phyloP scores from a whole-genome alignment of 495 filamentous ascomycete species.

The Clavariopsis aquatica region DNA sequence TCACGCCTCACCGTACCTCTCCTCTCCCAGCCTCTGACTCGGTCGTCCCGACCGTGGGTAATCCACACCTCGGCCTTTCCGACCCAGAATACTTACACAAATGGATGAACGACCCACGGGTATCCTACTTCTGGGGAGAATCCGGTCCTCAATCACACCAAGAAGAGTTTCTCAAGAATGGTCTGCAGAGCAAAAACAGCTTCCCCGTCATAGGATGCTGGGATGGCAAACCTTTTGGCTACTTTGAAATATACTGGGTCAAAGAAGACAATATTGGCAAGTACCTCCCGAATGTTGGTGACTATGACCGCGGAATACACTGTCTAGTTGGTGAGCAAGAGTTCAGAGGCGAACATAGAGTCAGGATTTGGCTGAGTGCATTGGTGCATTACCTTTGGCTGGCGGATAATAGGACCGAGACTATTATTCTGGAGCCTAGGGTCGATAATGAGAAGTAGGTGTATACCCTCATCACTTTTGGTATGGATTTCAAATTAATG shows the following conservation, averaged over 20 bases:
- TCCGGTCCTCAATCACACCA: conserved; percentile 63
- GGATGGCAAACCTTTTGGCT: conserved; percentile 94
- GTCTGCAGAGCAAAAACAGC: conserved; percentile 66
- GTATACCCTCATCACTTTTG: conserved; percentile 4
- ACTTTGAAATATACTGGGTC: conserved; percentile 98
- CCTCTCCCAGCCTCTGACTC: conserved; percentile 39
- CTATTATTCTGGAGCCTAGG: conserved; percentile 81
- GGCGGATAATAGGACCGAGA: conserved; percentile 78
- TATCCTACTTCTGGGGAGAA: conserved; percentile 78
- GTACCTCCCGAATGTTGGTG: conserved; percentile 62
- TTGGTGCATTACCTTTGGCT: conserved; percentile 82
- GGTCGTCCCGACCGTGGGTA: conserved; percentile 44
- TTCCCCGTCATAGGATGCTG: conserved; percentile 93
- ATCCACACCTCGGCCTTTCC: conserved; percentile 37
- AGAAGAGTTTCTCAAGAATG: conserved; percentile 66
- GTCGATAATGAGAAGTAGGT: conserved; percentile 87
- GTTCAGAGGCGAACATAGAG: conserved; percentile 73
- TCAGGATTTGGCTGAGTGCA: conserved; percentile 77
- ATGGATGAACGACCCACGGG: conserved; percentile 90
- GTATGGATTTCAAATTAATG: conserved; percentile 4
- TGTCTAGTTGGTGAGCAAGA: conserved; percentile 90
- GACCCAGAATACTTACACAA: conserved; percentile 78
- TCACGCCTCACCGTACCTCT: conserved; percentile 39
- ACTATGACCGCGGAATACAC: conserved; percentile 89
- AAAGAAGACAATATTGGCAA: conserved; percentile 83